A percentile compares a stretch with the other conserved stretches of the same genome.
These are phyloP conservation scores for Tieghemiomyces parasiticus DNA, from an alignment of 192 early-diverging fungal genomes.

Conservation along the genomic window DNA sequence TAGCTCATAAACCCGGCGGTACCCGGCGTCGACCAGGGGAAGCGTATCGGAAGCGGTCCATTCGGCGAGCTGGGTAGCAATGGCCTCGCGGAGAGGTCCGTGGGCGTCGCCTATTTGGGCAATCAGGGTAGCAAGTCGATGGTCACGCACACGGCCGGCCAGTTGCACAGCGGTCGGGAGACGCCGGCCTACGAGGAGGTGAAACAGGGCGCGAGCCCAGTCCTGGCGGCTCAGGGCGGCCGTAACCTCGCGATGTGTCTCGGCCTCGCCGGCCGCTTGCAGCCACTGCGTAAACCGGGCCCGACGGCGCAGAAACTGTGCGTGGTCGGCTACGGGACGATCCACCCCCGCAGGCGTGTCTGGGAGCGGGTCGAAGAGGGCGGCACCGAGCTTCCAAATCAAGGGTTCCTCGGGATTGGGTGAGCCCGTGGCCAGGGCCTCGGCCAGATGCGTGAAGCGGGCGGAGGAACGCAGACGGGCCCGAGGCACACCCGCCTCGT, in stretches of 20 bases:
- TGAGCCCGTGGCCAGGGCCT: neutral
- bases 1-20: slow-evolving; percentile 40
- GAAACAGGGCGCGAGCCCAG: slow-evolving; percentile 29
- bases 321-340: slow-evolving; percentile 12
- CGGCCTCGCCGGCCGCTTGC: slow-evolving; percentile 28
- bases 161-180: slow-evolving; percentile 44
- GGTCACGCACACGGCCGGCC: slow-evolving; percentile 46
- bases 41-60: slow-evolving; percentile 15
- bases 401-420: slow-evolving; percentile 17
- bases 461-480: slow-evolving; percentile 9
- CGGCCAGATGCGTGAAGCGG: slow-evolving; percentile 7
- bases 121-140: slow-evolving; percentile 61
- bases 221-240: slow-evolving; percentile 16
- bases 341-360: slow-evolving; percentile 7
- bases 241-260: slow-evolving; percentile 25
- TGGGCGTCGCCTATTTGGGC: slow-evolving; percentile 54
- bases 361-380: slow-evolving; percentile 34
- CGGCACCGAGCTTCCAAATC: slow-evolving; percentile 34
- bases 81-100: slow-evolving; percentile 18
- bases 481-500: slow-evolving; percentile 3
- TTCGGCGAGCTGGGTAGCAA: slow-evolving; percentile 25
- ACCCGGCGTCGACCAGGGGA: slow-evolving; percentile 14
- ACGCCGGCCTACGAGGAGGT: slow-evolving; percentile 38
- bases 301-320: slow-evolving; percentile 30
- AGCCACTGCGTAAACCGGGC: slow-evolving; percentile 49